A percentile compares a stretch with the other conserved stretches of the same genome.
These are phyloP conservation scores for Pythium myriotylum DNA, from an alignment of 352 stramenopile genomes.

Conservation along the genomic window DNA sequence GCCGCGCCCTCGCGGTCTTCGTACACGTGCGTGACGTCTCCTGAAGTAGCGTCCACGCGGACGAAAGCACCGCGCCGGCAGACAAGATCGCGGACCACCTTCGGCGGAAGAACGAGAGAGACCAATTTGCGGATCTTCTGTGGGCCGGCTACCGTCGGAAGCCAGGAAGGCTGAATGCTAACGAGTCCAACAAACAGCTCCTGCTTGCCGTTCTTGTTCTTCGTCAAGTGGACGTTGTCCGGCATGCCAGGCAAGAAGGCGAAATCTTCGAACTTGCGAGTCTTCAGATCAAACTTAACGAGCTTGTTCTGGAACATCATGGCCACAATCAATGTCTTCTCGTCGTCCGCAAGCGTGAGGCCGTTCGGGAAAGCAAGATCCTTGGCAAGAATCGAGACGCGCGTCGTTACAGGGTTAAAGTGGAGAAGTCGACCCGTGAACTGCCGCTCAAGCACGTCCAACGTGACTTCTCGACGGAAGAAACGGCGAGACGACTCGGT, in stretches of 20 bases:
- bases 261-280: conserved; percentile 52
- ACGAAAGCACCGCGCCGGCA: conserved; percentile 45
- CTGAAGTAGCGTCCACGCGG: conserved; percentile 45
- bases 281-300: conserved; percentile 48
- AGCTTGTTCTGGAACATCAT: conserved; percentile 63
- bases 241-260: conserved; percentile 58
- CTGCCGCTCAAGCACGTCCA: conserved; percentile 53
- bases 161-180: conserved; percentile 31
- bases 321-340: conserved; percentile 42
- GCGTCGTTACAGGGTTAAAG: conserved; percentile 38
- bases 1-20: conserved; percentile 44
- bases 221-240: conserved; percentile 53
- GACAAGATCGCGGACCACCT: conserved; percentile 35
- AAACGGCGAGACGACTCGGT: conserved; percentile 60
- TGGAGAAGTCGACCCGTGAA: conserved; percentile 52
- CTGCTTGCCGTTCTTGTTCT: conserved; percentile 28
- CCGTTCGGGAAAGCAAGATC: conserved; percentile 53
- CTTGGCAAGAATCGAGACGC: conserved; percentile 33
- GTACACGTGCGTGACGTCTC: conserved; percentile 48
- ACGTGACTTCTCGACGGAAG: conserved; percentile 41
- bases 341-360: conserved; percentile 44
- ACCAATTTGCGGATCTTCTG: conserved; percentile 63
- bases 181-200: conserved; percentile 49
- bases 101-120: conserved; percentile 46
- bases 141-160: conserved; percentile 30